These are phyloP conservation scores for Cladosporium sp. DNA, from an alignment of 2,329 filamentous ascomycete species.

Conservation along the genomic window DNA sequence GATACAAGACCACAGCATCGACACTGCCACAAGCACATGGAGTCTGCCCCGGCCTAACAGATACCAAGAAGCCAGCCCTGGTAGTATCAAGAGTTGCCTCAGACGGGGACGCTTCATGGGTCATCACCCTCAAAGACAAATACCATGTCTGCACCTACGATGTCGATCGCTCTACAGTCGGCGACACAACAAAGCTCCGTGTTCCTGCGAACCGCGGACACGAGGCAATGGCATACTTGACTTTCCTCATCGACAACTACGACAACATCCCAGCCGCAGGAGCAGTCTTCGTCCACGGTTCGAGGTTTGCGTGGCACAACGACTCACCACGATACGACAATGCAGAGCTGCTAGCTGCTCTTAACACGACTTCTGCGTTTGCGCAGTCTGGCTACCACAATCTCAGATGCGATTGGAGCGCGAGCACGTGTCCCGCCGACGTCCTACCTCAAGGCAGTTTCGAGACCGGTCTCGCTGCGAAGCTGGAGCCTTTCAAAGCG, in stretches of 20 bases:
- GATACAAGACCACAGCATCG: slow-evolving; percentile 45
- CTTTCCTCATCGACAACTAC: slow-evolving; percentile 63
- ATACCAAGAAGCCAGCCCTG: slow-evolving; percentile 46
- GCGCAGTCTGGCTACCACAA: slow-evolving; percentile 49
- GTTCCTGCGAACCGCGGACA: slow-evolving; percentile 58
- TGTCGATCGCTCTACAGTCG: slow-evolving; percentile 40
- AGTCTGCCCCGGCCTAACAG: slow-evolving; percentile 46
- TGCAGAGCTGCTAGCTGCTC: slow-evolving; percentile 40
- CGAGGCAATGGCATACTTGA: slow-evolving; percentile 63
- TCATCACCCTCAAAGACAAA: slow-evolving; percentile 40
- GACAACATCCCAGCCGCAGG: slow-evolving; percentile 56
- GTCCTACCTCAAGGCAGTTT: slow-evolving; percentile 42
- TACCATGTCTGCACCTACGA: slow-evolving; percentile 53
- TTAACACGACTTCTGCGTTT: slow-evolving; percentile 46
- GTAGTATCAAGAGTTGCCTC: slow-evolving; percentile 46
- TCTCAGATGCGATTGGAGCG: slow-evolving; percentile 54
- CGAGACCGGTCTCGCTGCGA: slow-evolving; percentile 43
- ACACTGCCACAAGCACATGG: slow-evolving; percentile 41
- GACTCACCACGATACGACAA: slow-evolving; percentile 54
- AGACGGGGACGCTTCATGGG: slow-evolving; percentile 48
- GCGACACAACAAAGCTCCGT: slow-evolving; percentile 36
- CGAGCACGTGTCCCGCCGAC: slow-evolving; percentile 42
- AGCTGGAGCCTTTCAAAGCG: slow-evolving; percentile 47
- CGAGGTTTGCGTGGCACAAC: slow-evolving; percentile 59
- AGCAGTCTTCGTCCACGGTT: slow-evolving; percentile 61